Evolutionary conservation across 2,329 filamentous ascomycete species (phyloP).

Genomic region (Bipolaris oryzae): DNA sequence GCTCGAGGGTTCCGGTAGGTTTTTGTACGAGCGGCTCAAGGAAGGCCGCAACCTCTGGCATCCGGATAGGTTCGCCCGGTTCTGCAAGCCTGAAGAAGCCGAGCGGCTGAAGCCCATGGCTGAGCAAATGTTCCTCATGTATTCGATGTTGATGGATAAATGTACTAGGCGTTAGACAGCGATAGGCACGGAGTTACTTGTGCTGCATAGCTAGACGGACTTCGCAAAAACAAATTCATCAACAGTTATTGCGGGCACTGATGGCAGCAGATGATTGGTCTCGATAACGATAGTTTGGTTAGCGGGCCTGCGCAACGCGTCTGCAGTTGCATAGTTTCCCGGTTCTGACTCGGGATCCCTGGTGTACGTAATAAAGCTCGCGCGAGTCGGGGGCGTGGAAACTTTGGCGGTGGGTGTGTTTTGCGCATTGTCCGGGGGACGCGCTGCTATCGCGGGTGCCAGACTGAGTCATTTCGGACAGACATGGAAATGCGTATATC

Average conservation of each 20-base stretch:
- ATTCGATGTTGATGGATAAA: conserved; percentile 35
- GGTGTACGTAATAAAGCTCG: conserved; percentile 28
- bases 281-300: neutral
- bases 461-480: conserved; percentile 26
- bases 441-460: conserved; percentile 13
- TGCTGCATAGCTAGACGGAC: neutral
- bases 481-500: conserved; percentile 19
- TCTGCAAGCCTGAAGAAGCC: conserved; percentile 27
- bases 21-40: conserved; percentile 35
- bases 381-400: conserved; percentile 20
- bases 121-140: conserved; percentile 39
- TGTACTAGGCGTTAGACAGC: neutral
- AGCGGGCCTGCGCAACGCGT: neutral
- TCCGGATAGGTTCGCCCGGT: conserved; percentile 41
- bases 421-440: conserved; percentile 17
- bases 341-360: conserved; percentile 17
- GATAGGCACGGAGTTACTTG: neutral
- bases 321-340: conserved; percentile 6
- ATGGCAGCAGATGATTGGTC: conserved; percentile 1
- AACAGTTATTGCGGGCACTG: neutral
- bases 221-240: neutral
- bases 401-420: conserved; percentile 32
- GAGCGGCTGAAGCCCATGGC: conserved; percentile 33
- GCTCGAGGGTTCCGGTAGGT: conserved; percentile 33
- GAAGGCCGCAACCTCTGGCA: conserved; percentile 40